Base-by-base conservation (phyloP, 2,329 filamentous ascomycete species). In the Aotearoamyces nothofagi region DNA sequence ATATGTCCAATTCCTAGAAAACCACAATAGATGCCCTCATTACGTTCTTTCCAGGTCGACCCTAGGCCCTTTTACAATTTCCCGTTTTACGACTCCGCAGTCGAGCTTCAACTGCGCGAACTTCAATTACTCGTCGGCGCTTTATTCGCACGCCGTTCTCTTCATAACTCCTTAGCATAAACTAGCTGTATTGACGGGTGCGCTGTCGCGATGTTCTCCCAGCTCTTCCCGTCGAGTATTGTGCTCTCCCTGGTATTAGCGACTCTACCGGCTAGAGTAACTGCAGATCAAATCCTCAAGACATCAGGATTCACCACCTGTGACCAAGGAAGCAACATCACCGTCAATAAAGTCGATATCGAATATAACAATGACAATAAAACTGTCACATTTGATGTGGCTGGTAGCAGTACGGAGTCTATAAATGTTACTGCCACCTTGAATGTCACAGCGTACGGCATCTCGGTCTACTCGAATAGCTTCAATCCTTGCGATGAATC, bases 291-390 rank as follows among this genome's bases (percentile, higher is more conserved):
- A 41, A 61, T 92, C 33, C 68, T 98, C 33, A 69, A 76, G 48
- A 94, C 86, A 14, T 69, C 67, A 37, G 81, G 84, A 34, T 92
- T 90, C 57, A 70, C 63, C 45, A 73, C 74, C 39, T 96, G 90
- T 55, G 53, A 63, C 16, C 43, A 65, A 43, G 56, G 67, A 42
- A 46, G 60, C 34, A 55, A 59, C 20, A 73, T 96, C 44, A 65
- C 64, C 37, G 76, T 94, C 30, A 61, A 83, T 40, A 73, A 66
- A 42, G 61, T 92, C 37, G 61, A 87, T 43, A 77, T 94, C 35
- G 60, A 68, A 42, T 96, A 92, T 57, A 70, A 92, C 59, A 75
- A 76, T 39, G 63, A 66, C 33, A 72, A 74, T 35, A 74, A 79
- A 49, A 67, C 66, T 27, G 66, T 96, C 36, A 68, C 58, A 3